phyloP scores from a whole-genome alignment of 1,139 yeast species.

The Suhomyces ambrosiae region DNA sequence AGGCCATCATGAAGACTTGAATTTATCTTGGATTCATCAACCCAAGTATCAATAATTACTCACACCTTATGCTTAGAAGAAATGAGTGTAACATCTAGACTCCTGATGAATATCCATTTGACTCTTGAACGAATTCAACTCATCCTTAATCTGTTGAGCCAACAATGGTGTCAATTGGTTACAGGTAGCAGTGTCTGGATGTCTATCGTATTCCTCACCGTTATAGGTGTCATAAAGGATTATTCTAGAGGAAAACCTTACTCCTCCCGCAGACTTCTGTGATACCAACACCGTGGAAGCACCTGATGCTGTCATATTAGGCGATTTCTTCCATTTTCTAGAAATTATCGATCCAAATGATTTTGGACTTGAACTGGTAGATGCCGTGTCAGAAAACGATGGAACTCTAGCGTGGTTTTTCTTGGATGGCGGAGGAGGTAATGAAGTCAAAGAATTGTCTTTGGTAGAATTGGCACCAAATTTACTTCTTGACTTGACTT shows the following conservation, averaged over 20 bases:
- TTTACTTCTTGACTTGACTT: conserved; percentile 1
- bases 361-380: conserved; percentile 33
- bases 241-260: conserved; percentile 82
- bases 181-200: conserved; percentile 92
- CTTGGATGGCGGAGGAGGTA: conserved; percentile 19
- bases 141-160: conserved; percentile 87
- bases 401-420: conserved; percentile 35
- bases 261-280: conserved; percentile 31
- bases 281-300: conserved; percentile 7
- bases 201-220: conserved; percentile 86
- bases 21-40: neutral
- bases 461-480: conserved; percentile 3
- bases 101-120: conserved; percentile 82
- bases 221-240: conserved; percentile 85
- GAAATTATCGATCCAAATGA: conserved; percentile 36
- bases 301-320: conserved; percentile 12
- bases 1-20: too few relatives aligned
- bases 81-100: conserved; percentile 82
- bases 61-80: too few relatives aligned
- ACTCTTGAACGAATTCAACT: conserved; percentile 73
- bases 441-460: conserved; percentile 1
- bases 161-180: conserved; percentile 85
- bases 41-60: too few relatives aligned
- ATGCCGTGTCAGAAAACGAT: conserved; percentile 24
- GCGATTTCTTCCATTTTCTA: conserved; percentile 28